These are phyloP conservation scores for Penicillium parvum DNA, from an alignment of 495 filamentous ascomycete species.

Conservation along the genomic window DNA sequence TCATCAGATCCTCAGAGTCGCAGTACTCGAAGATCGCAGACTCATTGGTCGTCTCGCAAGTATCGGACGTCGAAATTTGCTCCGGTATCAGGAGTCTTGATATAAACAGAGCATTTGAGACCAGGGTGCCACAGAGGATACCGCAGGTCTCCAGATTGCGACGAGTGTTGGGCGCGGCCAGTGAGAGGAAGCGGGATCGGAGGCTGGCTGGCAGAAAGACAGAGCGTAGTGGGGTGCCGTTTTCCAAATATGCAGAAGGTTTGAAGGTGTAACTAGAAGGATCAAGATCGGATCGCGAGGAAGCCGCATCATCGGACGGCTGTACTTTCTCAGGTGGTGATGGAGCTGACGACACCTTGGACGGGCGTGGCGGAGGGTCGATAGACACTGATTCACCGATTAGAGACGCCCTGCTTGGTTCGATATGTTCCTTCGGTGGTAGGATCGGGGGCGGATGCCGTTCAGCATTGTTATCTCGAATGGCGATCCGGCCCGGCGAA, in stretches of 20 bases:
- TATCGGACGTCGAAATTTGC: constrained; percentile 83
- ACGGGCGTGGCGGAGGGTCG: constrained; percentile 21
- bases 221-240: constrained; percentile 76
- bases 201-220: constrained; percentile 79
- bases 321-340: constrained; percentile 35
- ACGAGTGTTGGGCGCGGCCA: constrained; percentile 70
- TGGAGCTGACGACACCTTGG: constrained; percentile 26
- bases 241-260: constrained; percentile 82
- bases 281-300: constrained; percentile 33
- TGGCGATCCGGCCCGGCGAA: constrained; percentile 16
- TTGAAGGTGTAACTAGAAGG: constrained; percentile 70
- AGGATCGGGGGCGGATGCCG: constrained; percentile 41
- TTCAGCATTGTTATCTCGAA: constrained; percentile 22
- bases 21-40: constrained; percentile 80
- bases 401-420: constrained; percentile 15
- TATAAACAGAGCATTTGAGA: constrained; percentile 92
- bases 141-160: constrained; percentile 90
- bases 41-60: constrained; percentile 90
- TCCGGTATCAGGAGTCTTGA: constrained; percentile 84
- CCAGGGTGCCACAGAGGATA: constrained; percentile 82
- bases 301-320: constrained; percentile 20
- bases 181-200: constrained; percentile 63
- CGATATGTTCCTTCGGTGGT: constrained; percentile 45
- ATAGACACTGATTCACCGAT: constrained; percentile 15
- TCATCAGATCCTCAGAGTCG: constrained; percentile 76